Evolutionary conservation across 208 protist genomes (phyloP), one percentile per base, ranked within the genome.

Genomic region (Trypanosoma avium): DNA sequence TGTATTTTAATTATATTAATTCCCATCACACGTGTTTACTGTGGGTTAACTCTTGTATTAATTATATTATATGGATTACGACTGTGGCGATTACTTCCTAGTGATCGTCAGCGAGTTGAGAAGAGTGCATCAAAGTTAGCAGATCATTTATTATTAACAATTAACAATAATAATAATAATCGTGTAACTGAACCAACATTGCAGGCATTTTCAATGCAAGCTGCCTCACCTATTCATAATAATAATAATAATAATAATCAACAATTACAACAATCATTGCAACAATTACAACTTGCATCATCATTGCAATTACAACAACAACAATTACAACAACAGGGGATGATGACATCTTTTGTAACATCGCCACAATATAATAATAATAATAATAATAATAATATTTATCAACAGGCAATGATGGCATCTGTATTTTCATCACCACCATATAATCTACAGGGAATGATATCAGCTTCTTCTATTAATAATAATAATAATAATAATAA

Each of bases 81-180:
- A 53, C 64, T 84, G 15, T 90, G 83, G 81, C 74, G 83, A 17
- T 52, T 81, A 32, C 46, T 84, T 30, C 83, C 83, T 3, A 68
- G 67, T 9, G 77, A 90, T 33, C 52, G 59, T 26, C 38, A 38
- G 30, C 48, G 58, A 0, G 49, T 65, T 6, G 6, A 3, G 58
- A 29, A 2, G 26, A 58, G 65, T 42, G 45, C 66, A 24, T 21
- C 59, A 30, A 15, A 27, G 10, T 24, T 65, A 38, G 66, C 66
- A 2, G 66, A 72, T 42, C 21, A 50, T 10, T 45, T 61, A 42
- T 15, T 72, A 35, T 13, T 32, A 22, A 10, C 64, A 26, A 2
- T 15, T 24, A 22, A 49, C n/a, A 26, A 35, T 32, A 56, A 12
- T 21, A 42, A n/a, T 26, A 30, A 4, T 3, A 53, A 32, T 9